Conservation (phyloP, 1,284 basidiomycete genomes). For the Phellinidium pouzarii region DNA sequence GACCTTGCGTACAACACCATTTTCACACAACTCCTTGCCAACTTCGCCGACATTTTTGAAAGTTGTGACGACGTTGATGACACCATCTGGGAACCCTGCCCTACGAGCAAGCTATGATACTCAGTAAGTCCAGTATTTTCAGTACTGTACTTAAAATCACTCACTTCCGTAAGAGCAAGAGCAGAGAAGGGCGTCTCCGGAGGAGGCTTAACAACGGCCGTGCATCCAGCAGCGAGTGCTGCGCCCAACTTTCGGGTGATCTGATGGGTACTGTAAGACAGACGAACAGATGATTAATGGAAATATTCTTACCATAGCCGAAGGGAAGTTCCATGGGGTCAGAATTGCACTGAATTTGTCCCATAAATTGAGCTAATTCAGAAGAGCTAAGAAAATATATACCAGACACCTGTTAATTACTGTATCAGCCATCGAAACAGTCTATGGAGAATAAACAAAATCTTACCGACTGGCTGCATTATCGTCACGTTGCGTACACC, state of each 20-base stretch:
- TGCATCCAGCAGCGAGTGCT: constrained; percentile 93
- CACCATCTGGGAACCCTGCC: constrained; percentile 90
- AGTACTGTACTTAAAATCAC: too few relatives aligned
- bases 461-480: constrained; percentile 86
- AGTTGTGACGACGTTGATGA: constrained; percentile 91
- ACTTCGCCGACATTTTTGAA: constrained; percentile 76
- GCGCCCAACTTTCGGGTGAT: constrained; percentile 85
- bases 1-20: constrained; percentile 74
- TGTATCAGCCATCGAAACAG: constrained; percentile 1
- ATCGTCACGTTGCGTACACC: constrained; percentile 83
- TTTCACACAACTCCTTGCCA: constrained; percentile 79
- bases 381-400: constrained; percentile 24
- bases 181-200: constrained; percentile 94
- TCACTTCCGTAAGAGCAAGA: constrained; percentile 79
- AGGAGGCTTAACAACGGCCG: constrained; percentile 91
- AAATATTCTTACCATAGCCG: constrained; percentile 64
- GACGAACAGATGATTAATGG: constrained; percentile 7
- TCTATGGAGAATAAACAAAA: background rate
- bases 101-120: constrained; percentile 63
- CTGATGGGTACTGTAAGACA: constrained; percentile 24
- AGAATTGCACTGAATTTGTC: constrained; percentile 52
- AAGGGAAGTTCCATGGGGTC: constrained; percentile 91
- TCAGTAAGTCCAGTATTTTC: constrained; percentile 1
- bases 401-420: constrained; percentile 48
- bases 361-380: background rate